A percentile compares a stretch with the other conserved stretches of the same genome.
These are phyloP conservation scores for Rubus idaeus DNA, from an alignment of 306 rosid genomes.

Conservation along the genomic window DNA sequence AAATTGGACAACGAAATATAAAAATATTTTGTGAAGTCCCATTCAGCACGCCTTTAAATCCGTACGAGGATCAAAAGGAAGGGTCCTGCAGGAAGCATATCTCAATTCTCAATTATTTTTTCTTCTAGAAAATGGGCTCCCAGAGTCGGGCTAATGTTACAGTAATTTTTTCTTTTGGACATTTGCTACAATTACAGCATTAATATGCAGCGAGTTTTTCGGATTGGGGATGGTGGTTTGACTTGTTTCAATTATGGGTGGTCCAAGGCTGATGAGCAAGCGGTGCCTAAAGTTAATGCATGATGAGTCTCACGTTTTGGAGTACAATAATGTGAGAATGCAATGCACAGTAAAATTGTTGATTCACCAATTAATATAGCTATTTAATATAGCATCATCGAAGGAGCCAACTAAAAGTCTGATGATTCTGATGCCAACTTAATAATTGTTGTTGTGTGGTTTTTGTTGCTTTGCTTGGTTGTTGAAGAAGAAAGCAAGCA, in stretches of 20 bases:
- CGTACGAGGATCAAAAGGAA: neutral
- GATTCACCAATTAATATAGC: neutral
- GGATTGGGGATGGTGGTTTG: neutral
- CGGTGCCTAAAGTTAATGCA: neutral
- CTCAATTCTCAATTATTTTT: neutral
- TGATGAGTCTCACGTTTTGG: neutral
- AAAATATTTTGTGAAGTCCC: neutral
- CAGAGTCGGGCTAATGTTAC: neutral
- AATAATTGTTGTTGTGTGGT: neutral
- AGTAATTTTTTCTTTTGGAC: neutral
- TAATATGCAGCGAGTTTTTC: neutral
- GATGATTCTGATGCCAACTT: conserved; percentile 4
- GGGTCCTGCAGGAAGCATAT: neutral
- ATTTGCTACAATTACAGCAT: neutral
- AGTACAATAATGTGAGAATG: conserved; percentile 1
- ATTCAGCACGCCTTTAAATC: neutral
- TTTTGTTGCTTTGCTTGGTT: conserved; percentile 15
- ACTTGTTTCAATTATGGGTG: neutral
- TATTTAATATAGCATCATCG: neutral
- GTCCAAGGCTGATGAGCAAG: conserved; percentile 10
- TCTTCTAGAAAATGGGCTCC: neutral
- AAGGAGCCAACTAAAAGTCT: neutral
- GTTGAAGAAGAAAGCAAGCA: conserved; percentile 20
- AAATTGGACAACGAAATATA: no score
- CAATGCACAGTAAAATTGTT: neutral